Conservation (phyloP, 2,329 filamentous ascomycete genomes). For the Ceratocystis alfenasii region DNA sequence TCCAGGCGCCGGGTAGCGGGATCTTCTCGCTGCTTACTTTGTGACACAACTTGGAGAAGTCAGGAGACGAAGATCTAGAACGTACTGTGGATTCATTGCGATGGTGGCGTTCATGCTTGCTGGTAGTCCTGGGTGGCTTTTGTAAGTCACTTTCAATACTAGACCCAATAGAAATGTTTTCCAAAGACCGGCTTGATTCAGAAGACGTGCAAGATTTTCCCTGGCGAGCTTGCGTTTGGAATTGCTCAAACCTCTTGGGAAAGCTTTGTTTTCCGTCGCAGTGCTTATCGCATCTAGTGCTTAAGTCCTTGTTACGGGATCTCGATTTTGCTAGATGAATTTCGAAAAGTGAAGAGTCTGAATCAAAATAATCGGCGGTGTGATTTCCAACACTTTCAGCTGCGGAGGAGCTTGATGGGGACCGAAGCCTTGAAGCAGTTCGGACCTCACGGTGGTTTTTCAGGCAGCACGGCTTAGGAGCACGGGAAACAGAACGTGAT, state of each 20-base stretch:
- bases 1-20: conserved; percentile 8
- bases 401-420: not conserved
- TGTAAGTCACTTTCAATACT: not conserved
- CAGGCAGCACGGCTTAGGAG: not conserved
- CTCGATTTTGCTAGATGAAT: not conserved
- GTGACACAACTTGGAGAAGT: not conserved
- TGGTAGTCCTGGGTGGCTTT: not conserved
- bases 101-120: not conserved
- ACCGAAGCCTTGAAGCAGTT: not conserved
- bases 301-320: not conserved
- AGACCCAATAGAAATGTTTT: not conserved
- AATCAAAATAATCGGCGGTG: not conserved
- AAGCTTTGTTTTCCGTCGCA: not conserved
- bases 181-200: not conserved
- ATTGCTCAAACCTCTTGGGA: not conserved
- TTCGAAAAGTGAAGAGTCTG: not conserved
- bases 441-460: not conserved
- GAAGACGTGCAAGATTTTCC: not conserved
- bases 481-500: not conserved
- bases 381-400: not conserved
- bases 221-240: not conserved
- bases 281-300: not conserved
- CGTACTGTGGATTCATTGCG: not conserved
- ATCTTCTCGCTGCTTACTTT: not conserved
- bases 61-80: not conserved